These are phyloP conservation scores for Backusella tarrabulga DNA, from an alignment of 192 early-diverging fungal genomes.

Conservation along the genomic window DNA sequence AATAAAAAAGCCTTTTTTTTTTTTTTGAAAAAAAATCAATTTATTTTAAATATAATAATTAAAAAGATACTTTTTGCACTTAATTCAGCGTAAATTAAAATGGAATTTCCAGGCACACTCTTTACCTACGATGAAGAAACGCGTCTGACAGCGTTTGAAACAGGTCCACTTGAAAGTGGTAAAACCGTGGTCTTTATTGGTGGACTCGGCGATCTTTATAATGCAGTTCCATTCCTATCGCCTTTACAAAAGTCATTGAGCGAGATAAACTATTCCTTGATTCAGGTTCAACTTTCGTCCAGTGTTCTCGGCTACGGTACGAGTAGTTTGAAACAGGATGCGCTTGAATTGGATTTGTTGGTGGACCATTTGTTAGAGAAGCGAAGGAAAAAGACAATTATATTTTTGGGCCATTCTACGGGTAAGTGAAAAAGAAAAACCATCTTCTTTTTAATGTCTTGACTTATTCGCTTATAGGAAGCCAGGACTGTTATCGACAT, in stretches of 20 bases:
- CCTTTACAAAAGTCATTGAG: slow-evolving; percentile 22
- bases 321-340: slow-evolving; percentile 34
- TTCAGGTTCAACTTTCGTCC: slow-evolving; percentile 43
- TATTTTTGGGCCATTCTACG: slow-evolving; percentile 47
- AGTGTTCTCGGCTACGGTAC: slow-evolving; percentile 44
- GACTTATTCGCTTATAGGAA: background rate
- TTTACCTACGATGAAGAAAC: slow-evolving; percentile 40
- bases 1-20: background rate
- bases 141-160: slow-evolving; percentile 44
- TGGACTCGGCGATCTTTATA: slow-evolving; percentile 40
- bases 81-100: slow-evolving; percentile 6
- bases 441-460: background rate
- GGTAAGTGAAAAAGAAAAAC: slow-evolving; percentile 7
- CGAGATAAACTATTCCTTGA: slow-evolving; percentile 27
- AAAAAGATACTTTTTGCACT: background rate
- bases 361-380: slow-evolving; percentile 28
- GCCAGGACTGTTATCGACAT: slow-evolving; percentile 39
- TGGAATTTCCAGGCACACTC: slow-evolving; percentile 38
- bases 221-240: slow-evolving; percentile 41
- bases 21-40: background rate
- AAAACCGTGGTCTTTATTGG: slow-evolving; percentile 40
- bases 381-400: slow-evolving; percentile 27
- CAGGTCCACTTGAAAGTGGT: slow-evolving; percentile 19
- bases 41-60: background rate
- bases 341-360: slow-evolving; percentile 36